A percentile compares a stretch with the other conserved stretches of the same genome.
Evolutionary conservation across 2,329 filamentous ascomycete genomes (phyloP).

Genomic region (Claviceps digitariae): DNA sequence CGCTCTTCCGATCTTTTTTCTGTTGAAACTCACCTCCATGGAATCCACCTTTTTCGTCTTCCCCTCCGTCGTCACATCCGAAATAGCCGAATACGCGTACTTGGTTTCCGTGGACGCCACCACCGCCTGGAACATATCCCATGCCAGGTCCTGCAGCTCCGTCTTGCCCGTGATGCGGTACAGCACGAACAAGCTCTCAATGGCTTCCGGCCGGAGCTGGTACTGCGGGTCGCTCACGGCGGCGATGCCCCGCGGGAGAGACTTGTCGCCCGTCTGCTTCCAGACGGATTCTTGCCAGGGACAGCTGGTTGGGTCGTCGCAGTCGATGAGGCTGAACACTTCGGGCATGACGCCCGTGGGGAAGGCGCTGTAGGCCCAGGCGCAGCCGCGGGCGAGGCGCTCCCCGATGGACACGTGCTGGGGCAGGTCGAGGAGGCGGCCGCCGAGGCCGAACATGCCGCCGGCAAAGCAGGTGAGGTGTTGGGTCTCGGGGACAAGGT

Average conservation of each 20-base stretch:
- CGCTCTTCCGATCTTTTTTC: too few species aligned
- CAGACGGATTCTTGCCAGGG: constrained; percentile 18
- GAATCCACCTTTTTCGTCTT: constrained; percentile 34
- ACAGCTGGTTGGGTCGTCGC: constrained; percentile 23
- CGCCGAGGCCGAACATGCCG: constrained; percentile 54
- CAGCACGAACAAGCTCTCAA: constrained; percentile 69
- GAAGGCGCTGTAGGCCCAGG: constrained; percentile 42
- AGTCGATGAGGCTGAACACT: constrained; percentile 32
- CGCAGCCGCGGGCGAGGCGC: constrained; percentile 39
- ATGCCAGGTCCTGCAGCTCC: constrained; percentile 35
- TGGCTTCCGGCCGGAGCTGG: constrained; percentile 49
- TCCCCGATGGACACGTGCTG: constrained; percentile 35
- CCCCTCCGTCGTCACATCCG: constrained; percentile 24
- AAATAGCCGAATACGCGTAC: constrained; percentile 33
- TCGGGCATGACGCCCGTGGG: constrained; percentile 47
- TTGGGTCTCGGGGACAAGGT: constrained; percentile 17
- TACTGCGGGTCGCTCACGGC: constrained; percentile 37
- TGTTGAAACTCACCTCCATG: constrained; percentile 33
- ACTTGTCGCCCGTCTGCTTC: constrained; percentile 10
- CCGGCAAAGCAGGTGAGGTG: constrained; percentile 48
- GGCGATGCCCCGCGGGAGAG: constrained; percentile 45
- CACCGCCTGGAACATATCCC: constrained; percentile 38
- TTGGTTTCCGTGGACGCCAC: constrained; percentile 30
- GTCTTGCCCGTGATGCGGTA: constrained; percentile 42
- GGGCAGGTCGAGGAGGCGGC: constrained; percentile 39